These are phyloP conservation scores for Citrus reticulata DNA, from an alignment of 345 rosid species.

Conservation along the genomic window DNA sequence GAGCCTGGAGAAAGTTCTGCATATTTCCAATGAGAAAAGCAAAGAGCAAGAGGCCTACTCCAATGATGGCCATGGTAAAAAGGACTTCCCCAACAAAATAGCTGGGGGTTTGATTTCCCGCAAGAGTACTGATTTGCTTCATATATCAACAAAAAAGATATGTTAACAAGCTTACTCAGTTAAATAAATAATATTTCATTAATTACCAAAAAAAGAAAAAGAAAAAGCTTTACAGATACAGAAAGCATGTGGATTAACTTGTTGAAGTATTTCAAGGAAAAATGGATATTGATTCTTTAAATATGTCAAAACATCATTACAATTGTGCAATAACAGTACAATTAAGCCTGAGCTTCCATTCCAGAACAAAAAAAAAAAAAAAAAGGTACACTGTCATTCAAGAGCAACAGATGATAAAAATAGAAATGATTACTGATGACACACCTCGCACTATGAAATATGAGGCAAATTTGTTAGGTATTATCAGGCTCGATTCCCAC, in stretches of 20 bases:
- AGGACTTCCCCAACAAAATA: constrained; percentile 75
- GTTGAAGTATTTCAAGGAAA: background rate
- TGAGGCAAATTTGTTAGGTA: background rate
- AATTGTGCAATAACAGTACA: background rate
- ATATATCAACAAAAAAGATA: constrained; percentile 5
- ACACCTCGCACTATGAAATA: background rate
- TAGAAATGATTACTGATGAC: background rate
- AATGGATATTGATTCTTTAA: background rate
- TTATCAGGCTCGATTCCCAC: background rate
- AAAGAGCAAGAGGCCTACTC: constrained; percentile 86
- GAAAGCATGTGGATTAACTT: background rate
- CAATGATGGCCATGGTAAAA: constrained; percentile 78
- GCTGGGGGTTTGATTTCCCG: constrained; percentile 86
- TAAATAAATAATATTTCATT: background rate
- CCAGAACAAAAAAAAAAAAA: background rate
- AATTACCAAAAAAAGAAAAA: background rate
- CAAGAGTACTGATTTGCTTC: constrained; percentile 97
- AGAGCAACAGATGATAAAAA: background rate
- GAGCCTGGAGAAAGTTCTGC: constrained; percentile 92
- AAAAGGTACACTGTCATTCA: background rate
- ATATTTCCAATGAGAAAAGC: constrained; percentile 94
- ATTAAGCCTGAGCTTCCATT: background rate
- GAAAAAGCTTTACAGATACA: too few species aligned
- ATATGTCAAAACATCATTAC: background rate
- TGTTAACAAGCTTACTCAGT: background rate